A percentile compares a stretch with the other conserved stretches of the same genome.
These are phyloP conservation scores for Glutinoglossum americanum DNA, from an alignment of 495 filamentous ascomycete genomes.

Conservation along the genomic window DNA sequence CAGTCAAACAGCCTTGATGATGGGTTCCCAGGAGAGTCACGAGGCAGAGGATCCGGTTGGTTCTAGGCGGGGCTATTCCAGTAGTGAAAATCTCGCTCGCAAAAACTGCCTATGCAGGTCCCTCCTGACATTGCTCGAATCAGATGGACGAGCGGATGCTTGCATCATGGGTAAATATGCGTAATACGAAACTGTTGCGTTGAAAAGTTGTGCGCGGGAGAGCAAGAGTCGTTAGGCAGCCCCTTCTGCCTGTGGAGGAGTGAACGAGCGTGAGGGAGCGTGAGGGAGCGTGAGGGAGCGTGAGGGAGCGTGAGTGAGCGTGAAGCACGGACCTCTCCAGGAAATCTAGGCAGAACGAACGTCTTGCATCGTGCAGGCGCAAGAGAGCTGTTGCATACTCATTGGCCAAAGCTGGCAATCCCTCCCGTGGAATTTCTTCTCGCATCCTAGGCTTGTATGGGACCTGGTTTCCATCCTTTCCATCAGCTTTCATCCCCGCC, in stretches of 20 bases:
- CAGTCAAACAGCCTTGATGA: not conserved
- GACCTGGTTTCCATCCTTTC: not conserved
- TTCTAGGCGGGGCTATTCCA: not conserved
- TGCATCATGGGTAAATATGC: not conserved
- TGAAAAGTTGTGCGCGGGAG: not conserved
- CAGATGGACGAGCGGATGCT: not conserved
- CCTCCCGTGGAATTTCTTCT: not conserved
- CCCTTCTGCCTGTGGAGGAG: too few relatives aligned
- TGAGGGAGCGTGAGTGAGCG: not conserved
- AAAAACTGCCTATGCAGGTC: not conserved
- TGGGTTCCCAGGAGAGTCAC: not conserved
- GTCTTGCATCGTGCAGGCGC: not conserved
- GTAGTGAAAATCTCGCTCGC: not conserved
- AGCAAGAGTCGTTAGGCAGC: not conserved
- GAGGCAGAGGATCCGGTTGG: not conserved
- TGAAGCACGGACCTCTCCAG: not conserved
- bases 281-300: not conserved
- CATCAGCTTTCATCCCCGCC: not conserved
- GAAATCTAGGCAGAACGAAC: not conserved
- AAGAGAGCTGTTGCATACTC: not conserved
- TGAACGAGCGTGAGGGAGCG: too few relatives aligned
- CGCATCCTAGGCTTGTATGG: not conserved
- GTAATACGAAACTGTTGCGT: not conserved
- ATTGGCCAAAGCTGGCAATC: slow-evolving; percentile 1
- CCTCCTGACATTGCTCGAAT: slow-evolving; percentile 1